These are phyloP conservation scores for Apiospora saccharicola DNA, from an alignment of 2,329 filamentous ascomycete genomes.

Conservation along the genomic window DNA sequence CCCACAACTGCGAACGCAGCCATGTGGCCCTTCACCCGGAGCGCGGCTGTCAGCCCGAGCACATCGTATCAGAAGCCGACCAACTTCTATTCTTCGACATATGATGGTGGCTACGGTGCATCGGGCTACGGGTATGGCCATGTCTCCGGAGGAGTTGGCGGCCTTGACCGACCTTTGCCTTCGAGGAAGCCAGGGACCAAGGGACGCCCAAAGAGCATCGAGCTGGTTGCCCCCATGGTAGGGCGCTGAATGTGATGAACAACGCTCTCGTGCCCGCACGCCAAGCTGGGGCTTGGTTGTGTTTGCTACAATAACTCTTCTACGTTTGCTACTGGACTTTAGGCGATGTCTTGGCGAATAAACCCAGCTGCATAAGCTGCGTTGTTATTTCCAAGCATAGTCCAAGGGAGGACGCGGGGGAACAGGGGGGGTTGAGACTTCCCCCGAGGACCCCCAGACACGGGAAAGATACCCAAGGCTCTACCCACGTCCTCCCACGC, in stretches of 20 bases:
- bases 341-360: not conserved
- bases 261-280: not conserved
- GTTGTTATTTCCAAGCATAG: not conserved
- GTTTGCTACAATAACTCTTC: not conserved
- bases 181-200: slow-evolving; percentile 61
- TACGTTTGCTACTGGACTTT: not conserved
- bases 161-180: slow-evolving; percentile 62
- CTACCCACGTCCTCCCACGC: not conserved
- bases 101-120: slow-evolving; percentile 54
- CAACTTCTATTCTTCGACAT: slow-evolving; percentile 59
- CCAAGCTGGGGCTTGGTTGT: not conserved
- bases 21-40: slow-evolving; percentile 64
- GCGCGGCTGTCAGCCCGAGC: slow-evolving; percentile 59
- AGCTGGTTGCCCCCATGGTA: slow-evolving; percentile 68
- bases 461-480: not conserved
- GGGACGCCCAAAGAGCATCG: slow-evolving; percentile 67
- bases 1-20: slow-evolving; percentile 52
- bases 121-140: slow-evolving; percentile 48
- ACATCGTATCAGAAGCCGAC: slow-evolving; percentile 57
- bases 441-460: not conserved
- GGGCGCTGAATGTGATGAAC: slow-evolving; percentile 48
- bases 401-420: not conserved
- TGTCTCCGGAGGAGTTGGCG: slow-evolving; percentile 46
- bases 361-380: not conserved
- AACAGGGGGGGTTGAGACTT: not conserved